A percentile compares a stretch with the other conserved stretches of the same genome.
Evolutionary conservation across 371 early-diverging fungal species (phyloP).

Genomic region (Syncephalastrum racemosum): DNA sequence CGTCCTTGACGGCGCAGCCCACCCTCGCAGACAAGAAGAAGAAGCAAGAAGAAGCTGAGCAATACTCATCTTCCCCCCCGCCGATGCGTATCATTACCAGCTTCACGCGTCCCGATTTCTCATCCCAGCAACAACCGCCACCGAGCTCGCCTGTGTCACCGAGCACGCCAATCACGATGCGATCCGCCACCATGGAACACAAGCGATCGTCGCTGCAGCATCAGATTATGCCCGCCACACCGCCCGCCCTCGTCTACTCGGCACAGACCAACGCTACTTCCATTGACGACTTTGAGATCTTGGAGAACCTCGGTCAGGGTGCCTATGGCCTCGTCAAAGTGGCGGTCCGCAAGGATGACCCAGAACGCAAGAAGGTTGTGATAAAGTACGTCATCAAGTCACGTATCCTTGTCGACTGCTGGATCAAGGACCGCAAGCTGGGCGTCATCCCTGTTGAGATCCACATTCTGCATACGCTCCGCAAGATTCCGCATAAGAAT

Average conservation of each 20-base stretch:
- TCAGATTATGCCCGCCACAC: not conserved
- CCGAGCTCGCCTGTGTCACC: conserved; percentile 16
- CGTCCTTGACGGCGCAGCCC: not conserved
- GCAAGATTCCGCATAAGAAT: conserved; percentile 59
- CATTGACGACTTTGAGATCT: conserved; percentile 63
- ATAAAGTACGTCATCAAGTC: conserved; percentile 79
- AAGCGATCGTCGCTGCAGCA: conserved; percentile 13
- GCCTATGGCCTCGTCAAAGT: conserved; percentile 73
- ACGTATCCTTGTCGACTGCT: conserved; percentile 69
- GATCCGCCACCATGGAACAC: conserved; percentile 6
- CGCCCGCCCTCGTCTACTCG: conserved; percentile 24
- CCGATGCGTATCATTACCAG: conserved; percentile 16
- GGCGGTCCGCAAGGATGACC: conserved; percentile 30
- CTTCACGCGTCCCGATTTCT: conserved; percentile 18
- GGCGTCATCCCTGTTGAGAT: conserved; percentile 72
- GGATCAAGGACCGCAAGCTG: conserved; percentile 64
- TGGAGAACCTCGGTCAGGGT: conserved; percentile 69
- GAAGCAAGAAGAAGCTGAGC: conserved; percentile 1
- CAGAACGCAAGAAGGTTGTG: conserved; percentile 56
- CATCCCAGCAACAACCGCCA: not conserved
- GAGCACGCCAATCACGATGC: conserved; percentile 6
- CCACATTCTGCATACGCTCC: conserved; percentile 64
- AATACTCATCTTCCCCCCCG: not conserved
- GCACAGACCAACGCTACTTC: conserved; percentile 44
- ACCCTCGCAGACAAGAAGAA: not conserved